Conservation (phyloP, 2,329 filamentous ascomycete species). For the Fusarium sp. region DNA sequence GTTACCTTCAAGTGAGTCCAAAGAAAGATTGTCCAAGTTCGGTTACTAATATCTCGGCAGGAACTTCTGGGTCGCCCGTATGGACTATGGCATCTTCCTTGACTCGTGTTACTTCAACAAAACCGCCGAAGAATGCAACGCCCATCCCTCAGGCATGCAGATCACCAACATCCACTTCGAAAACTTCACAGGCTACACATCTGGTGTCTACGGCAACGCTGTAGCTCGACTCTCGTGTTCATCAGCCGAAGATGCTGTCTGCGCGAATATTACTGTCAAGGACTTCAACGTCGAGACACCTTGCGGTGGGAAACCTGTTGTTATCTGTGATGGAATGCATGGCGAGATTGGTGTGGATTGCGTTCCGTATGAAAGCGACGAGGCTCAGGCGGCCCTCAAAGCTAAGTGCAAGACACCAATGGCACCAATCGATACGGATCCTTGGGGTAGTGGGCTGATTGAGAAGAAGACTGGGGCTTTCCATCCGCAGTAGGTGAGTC, state of each 20-base stretch:
- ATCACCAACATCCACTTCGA: constrained; percentile 45
- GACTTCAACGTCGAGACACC: constrained; percentile 42
- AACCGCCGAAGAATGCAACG: constrained; percentile 14
- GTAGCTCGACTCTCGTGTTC: constrained; percentile 42
- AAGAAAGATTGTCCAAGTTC: background rate
- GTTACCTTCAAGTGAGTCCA: constrained; percentile 33
- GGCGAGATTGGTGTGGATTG: constrained; percentile 42
- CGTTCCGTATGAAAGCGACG: constrained; percentile 27
- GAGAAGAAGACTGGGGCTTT: constrained; percentile 17
- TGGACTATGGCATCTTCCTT: constrained; percentile 43
- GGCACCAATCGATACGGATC: constrained; percentile 19
- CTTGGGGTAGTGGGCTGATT: constrained; percentile 20
- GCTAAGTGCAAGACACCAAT: constrained; percentile 26
- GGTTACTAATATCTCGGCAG: constrained; percentile 2
- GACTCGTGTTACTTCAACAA: constrained; percentile 47
- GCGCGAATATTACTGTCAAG: constrained; percentile 44
- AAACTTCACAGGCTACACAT: constrained; percentile 46
- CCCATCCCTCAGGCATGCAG: constrained; percentile 44
- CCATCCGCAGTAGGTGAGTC: constrained; percentile 1
- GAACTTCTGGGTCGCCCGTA: constrained; percentile 45
- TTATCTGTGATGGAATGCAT: constrained; percentile 42
- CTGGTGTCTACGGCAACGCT: constrained; percentile 42
- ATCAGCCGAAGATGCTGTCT: constrained; percentile 41
- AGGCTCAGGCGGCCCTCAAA: constrained; percentile 21
- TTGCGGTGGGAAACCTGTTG: constrained; percentile 37